phyloP scores from a whole-genome alignment of 495 filamentous ascomycete species.

The Lophium mytilinum region DNA sequence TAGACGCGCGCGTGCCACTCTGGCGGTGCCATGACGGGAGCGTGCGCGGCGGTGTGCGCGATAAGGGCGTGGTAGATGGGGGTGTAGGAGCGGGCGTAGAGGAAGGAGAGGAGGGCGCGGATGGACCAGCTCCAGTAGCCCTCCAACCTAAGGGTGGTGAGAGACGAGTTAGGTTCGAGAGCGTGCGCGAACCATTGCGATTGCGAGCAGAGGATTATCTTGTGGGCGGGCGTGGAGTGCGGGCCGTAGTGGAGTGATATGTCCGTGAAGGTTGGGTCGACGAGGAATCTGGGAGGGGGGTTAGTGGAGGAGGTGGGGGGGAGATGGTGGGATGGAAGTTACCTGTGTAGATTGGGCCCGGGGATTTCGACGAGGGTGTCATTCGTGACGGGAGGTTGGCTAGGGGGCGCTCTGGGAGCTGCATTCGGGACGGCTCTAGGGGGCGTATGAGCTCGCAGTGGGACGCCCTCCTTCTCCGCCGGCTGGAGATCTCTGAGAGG shows the following conservation, averaged over 20 bases:
- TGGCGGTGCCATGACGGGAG: not conserved
- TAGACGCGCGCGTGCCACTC: not conserved
- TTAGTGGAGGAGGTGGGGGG: not conserved
- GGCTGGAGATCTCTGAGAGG: no score
- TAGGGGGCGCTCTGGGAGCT: no score
- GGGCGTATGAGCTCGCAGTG: no score
- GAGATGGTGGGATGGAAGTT: no score
- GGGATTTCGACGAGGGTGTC: no score
- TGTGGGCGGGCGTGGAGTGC: constrained; percentile 12
- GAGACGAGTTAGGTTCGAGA: not conserved
- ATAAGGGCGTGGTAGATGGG: not conserved
- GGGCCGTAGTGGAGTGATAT: constrained; percentile 8
- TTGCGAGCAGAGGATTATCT: constrained; percentile 14
- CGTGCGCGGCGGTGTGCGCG: not conserved
- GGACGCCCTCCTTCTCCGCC: no score
- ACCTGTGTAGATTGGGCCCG: no score
- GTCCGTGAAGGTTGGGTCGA: constrained; percentile 8
- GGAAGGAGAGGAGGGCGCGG: not conserved
- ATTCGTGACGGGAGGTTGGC: no score
- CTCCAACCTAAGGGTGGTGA: no score
- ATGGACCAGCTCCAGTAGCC: not conserved
- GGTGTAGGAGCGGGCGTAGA: not conserved
- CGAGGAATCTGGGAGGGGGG: not conserved
- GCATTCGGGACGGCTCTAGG: no score
- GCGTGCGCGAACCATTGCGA: constrained; percentile 14